Percentiles rank a stretch among this genome's conserved stretches.
Evolutionary conservation across 495 filamentous ascomycete species (phyloP).

Genomic region (Tuber aestivum): DNA sequence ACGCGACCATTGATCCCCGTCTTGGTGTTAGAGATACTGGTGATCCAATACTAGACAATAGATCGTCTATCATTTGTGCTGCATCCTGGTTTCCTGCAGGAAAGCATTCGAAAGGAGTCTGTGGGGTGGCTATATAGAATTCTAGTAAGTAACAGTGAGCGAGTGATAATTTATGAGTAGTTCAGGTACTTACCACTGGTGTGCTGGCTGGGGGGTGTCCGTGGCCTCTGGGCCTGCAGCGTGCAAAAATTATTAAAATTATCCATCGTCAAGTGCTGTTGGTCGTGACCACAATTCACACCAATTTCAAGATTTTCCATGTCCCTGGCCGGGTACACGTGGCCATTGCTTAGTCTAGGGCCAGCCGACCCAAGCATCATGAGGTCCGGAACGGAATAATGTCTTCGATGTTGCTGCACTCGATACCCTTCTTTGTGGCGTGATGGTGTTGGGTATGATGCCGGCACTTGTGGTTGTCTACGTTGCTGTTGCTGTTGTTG

Average conservation of each 20-base stretch:
- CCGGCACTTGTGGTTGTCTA: conserved; percentile 21
- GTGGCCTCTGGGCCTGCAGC: conserved; percentile 26
- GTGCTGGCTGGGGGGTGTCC: conserved; percentile 26
- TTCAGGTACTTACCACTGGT: conserved; percentile 27
- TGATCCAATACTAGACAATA: conserved; percentile 31
- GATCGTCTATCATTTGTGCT: conserved; percentile 37
- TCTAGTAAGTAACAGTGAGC: conserved; percentile 28
- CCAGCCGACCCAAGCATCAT: conserved; percentile 39
- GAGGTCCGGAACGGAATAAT: conserved; percentile 36
- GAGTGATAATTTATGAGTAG: conserved; percentile 34
- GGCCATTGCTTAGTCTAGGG: conserved; percentile 31
- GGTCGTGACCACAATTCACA: conserved; percentile 24
- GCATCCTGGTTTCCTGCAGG: conserved; percentile 28
- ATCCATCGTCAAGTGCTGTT: conserved; percentile 23
- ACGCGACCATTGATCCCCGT: conserved; percentile 27
- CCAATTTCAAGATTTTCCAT: conserved; percentile 29
- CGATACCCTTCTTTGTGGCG: conserved; percentile 21
- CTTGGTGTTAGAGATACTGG: conserved; percentile 23
- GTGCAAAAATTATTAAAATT: conserved; percentile 27
- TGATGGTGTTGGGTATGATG: conserved; percentile 28
- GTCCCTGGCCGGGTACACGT: conserved; percentile 22
- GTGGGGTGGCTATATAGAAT: conserved; percentile 36
- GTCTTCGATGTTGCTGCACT: conserved; percentile 35
- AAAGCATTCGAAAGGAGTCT: conserved; percentile 37
- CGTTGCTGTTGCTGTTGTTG: conserved; percentile 26